Evolutionary conservation across 2,329 filamentous ascomycete genomes (phyloP).

Genomic region (Pseudofabraea citricarpa): DNA sequence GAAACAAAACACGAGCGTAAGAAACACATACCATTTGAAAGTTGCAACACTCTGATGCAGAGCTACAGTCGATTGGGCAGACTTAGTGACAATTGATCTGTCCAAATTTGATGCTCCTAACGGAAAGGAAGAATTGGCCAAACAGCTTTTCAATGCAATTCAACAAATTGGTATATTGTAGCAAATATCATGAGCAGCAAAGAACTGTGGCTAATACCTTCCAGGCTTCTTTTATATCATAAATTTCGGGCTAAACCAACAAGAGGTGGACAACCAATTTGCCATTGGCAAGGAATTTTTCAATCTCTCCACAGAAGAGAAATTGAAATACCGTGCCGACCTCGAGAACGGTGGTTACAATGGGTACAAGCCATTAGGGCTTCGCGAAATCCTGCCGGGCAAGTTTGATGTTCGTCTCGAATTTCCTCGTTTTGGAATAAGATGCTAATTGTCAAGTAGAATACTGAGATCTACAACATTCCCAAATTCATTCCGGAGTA

Average conservation of each 20-base stretch:
- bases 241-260: slow-evolving; percentile 53
- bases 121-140: slow-evolving; percentile 43
- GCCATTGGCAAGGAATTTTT: slow-evolving; percentile 54
- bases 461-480: slow-evolving; percentile 54
- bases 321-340: slow-evolving; percentile 48
- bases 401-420: slow-evolving; percentile 26
- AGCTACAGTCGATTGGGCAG: slow-evolving; percentile 37
- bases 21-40: background rate
- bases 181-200: background rate
- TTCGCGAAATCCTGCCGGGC: slow-evolving; percentile 4
- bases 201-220: slow-evolving; percentile 7
- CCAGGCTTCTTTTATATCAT: slow-evolving; percentile 56
- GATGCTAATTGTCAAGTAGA: slow-evolving; percentile 18
- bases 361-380: slow-evolving; percentile 39
- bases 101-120: slow-evolving; percentile 40
- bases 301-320: slow-evolving; percentile 49
- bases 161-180: slow-evolving; percentile 12
- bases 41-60: background rate
- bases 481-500: slow-evolving; percentile 46
- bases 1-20: background rate
- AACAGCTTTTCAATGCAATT: slow-evolving; percentile 46
- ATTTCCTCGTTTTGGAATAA: background rate
- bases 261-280: slow-evolving; percentile 53
- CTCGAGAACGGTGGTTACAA: slow-evolving; percentile 45
- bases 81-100: slow-evolving; percentile 47